These are phyloP conservation scores for Lindgomyces ingoldianus DNA, from an alignment of 495 filamentous ascomycete genomes.

Conservation along the genomic window DNA sequence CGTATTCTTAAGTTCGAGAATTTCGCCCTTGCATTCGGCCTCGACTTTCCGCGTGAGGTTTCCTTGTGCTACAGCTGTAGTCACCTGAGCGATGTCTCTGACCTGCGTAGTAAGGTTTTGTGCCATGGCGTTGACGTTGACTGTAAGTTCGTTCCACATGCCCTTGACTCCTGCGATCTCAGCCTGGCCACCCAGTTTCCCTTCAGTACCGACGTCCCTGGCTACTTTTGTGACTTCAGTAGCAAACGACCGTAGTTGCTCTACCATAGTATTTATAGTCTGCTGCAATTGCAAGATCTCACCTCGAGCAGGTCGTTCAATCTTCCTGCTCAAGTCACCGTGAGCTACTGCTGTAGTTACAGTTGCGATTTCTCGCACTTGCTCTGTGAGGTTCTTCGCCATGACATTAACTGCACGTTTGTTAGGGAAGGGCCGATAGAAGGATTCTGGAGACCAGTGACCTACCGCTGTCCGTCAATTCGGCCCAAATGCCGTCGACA, in stretches of 20 bases:
- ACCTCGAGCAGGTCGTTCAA: slow-evolving; percentile 88
- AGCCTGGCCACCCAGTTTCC: slow-evolving; percentile 94
- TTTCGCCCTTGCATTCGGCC: slow-evolving; percentile 95
- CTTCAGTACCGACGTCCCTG: slow-evolving; percentile 95
- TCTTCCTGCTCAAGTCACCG: slow-evolving; percentile 94
- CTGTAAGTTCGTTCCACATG: slow-evolving; percentile 95
- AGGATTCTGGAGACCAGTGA: neutral
- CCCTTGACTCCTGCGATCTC: slow-evolving; percentile 85
- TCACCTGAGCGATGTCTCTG: slow-evolving; percentile 96
- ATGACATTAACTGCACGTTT: slow-evolving; percentile 83
- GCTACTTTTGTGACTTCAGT: slow-evolving; percentile 96
- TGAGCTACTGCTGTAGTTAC: slow-evolving; percentile 97
- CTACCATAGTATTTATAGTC: slow-evolving; percentile 99
- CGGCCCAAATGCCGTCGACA: slow-evolving; percentile 97
- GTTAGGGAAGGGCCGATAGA: slow-evolving; percentile 37
- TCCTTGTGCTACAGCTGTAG: slow-evolving; percentile 95
- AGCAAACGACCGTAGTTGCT: slow-evolving; percentile 94
- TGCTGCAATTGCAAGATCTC: slow-evolving; percentile 96
- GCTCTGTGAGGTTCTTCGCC: slow-evolving; percentile 81
- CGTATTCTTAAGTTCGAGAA: slow-evolving; percentile 90
- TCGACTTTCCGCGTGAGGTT: slow-evolving; percentile 96
- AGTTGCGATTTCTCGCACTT: slow-evolving; percentile 94
- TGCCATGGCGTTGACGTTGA: slow-evolving; percentile 98
- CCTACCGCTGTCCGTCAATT: slow-evolving; percentile 90
- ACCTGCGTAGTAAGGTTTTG: slow-evolving; percentile 97